Conservation (phyloP, 2,329 filamentous ascomycete species). For the Aspergillus arachidicola region DNA sequence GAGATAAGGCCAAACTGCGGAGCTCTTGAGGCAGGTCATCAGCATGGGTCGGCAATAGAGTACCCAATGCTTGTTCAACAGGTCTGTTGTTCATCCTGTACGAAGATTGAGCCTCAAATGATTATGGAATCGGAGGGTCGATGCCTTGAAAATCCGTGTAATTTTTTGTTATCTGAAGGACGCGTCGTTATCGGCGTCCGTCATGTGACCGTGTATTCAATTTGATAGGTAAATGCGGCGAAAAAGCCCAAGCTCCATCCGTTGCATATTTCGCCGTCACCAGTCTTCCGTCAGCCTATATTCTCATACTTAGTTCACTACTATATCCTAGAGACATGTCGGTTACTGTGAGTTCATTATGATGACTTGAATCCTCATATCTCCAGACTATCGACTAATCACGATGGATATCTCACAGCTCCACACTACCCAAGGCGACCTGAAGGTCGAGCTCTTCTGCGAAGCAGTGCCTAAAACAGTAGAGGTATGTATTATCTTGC, state of each 20-base stretch:
- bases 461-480: slow-evolving; percentile 91
- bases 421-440: slow-evolving; percentile 83
- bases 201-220: slow-evolving; percentile 16
- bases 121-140: not conserved
- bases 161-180: not conserved
- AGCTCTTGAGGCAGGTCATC: slow-evolving; percentile 69
- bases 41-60: slow-evolving; percentile 72
- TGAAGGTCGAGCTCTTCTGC: slow-evolving; percentile 97
- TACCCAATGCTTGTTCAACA: slow-evolving; percentile 72
- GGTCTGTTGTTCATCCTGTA: slow-evolving; percentile 68
- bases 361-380: not conserved
- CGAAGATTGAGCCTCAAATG: not conserved
- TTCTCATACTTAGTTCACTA: not conserved
- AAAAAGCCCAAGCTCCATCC: not conserved
- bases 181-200: not conserved
- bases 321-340: slow-evolving; percentile 28
- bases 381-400: not conserved
- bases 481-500: slow-evolving; percentile 58
- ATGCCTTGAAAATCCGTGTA: not conserved
- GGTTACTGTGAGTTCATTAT: slow-evolving; percentile 32
- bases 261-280: slow-evolving; percentile 8
- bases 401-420: slow-evolving; percentile 49
- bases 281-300: not conserved
- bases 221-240: not conserved
- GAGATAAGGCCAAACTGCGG: slow-evolving; percentile 68